Evolutionary conservation across 805 yeast species (phyloP).

Genomic region (Metschnikowia similis): DNA sequence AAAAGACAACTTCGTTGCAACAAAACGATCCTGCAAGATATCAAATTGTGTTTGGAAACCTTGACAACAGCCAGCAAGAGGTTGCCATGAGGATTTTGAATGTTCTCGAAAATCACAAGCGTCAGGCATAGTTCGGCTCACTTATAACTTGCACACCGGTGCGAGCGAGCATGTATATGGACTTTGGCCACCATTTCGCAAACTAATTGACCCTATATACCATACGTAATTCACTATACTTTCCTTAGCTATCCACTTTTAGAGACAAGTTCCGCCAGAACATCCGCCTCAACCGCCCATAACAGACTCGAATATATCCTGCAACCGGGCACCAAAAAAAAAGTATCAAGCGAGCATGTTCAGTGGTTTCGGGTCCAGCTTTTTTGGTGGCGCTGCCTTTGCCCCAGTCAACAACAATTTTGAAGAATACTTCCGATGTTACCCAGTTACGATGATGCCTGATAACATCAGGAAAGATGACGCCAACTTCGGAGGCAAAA

Average conservation of each 20-base stretch:
- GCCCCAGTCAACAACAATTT: constrained; percentile 43
- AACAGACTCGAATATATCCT: not conserved
- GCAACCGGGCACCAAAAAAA: not conserved
- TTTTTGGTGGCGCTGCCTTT: constrained; percentile 33
- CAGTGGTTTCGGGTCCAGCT: constrained; percentile 38
- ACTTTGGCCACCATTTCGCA: constrained; percentile 1
- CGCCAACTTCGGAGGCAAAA: constrained; percentile 92
- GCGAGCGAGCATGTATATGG: not conserved
- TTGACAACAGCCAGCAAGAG: constrained; percentile 33
- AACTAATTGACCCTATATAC: not conserved
- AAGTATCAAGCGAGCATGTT: constrained; percentile 26
- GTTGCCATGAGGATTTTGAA: constrained; percentile 27
- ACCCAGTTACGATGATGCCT: constrained; percentile 88
- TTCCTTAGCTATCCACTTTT: not conserved
- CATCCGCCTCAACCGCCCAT: not conserved
- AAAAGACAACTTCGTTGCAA: constrained; percentile 47
- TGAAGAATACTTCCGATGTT: constrained; percentile 87
- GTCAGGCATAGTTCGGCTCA: not conserved
- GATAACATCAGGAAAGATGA: constrained; percentile 66
- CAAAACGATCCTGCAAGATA: constrained; percentile 46
- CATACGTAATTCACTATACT: not conserved
- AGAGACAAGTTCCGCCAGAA: not conserved
- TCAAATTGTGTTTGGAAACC: constrained; percentile 41
- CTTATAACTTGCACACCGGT: not conserved
- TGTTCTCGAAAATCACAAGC: constrained; percentile 17